Evolutionary conservation across 768 basidiomycete species (phyloP).

Genomic region (Boletales sp.): DNA sequence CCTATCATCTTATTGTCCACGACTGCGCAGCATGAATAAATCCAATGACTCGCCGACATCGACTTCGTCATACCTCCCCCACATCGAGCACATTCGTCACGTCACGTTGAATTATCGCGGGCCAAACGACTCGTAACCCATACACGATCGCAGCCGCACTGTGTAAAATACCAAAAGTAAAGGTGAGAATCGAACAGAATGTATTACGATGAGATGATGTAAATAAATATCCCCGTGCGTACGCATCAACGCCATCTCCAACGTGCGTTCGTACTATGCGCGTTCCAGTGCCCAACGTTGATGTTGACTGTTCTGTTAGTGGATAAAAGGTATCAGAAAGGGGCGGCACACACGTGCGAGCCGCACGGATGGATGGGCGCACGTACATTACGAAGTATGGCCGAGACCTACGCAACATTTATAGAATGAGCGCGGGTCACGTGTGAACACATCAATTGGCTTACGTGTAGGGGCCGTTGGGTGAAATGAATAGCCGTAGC

Average conservation of each 20-base stretch:
- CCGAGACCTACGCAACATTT: background rate
- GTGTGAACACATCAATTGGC: background rate
- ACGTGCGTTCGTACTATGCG: background rate
- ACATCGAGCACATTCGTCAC: background rate
- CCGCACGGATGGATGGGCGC: background rate
- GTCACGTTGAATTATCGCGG: background rate
- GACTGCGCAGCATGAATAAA: too few species aligned
- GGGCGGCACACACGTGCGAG: background rate
- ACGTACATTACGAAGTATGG: slow-evolving; percentile 1
- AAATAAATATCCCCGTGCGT: background rate
- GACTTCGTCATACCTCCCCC: too few species aligned
- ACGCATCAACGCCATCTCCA: background rate
- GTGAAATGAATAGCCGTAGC: slow-evolving; percentile 6
- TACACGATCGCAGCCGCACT: slow-evolving; percentile 1
- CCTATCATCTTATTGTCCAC: too few species aligned
- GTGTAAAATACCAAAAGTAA: background rate
- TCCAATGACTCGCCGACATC: too few species aligned
- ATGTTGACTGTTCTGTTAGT: slow-evolving; percentile 3
- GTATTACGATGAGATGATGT: too few species aligned
- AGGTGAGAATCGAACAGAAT: background rate
- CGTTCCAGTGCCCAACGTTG: slow-evolving; percentile 13
- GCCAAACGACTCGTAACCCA: background rate
- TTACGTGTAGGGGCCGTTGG: slow-evolving; percentile 2
- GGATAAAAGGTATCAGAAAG: background rate
- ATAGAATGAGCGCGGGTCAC: background rate